Percentiles rank a stretch among this genome's conserved stretches.
Conservation (phyloP, 2,329 filamentous ascomycete genomes). For the Capronia americana region DNA sequence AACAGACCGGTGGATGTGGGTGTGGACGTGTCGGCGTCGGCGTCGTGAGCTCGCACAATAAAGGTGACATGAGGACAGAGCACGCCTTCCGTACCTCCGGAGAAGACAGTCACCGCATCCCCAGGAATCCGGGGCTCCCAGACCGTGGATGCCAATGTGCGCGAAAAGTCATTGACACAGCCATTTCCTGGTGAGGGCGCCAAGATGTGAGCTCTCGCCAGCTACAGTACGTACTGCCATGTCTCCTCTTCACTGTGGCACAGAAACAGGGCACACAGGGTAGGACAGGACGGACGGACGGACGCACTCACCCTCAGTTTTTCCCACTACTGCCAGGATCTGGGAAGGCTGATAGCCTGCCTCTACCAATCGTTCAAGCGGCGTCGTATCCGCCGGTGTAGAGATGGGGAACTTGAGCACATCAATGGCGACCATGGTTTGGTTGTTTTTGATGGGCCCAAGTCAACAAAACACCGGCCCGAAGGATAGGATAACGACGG, state of each 20-base stretch:
- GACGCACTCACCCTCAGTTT: slow-evolving; percentile 43
- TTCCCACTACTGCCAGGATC: slow-evolving; percentile 45
- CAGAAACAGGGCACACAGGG: no score
- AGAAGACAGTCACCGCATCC: slow-evolving; percentile 44
- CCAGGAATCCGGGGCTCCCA: slow-evolving; percentile 44
- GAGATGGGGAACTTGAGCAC: slow-evolving; percentile 44
- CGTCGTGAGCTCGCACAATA: slow-evolving; percentile 36
- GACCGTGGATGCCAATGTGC: slow-evolving; percentile 43
- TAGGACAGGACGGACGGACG: no score
- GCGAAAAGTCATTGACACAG: slow-evolving; percentile 47
- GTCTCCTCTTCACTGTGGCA: neutral
- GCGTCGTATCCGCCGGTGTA: slow-evolving; percentile 43
- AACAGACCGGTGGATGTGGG: slow-evolving; percentile 34
- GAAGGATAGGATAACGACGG: slow-evolving; percentile 3
- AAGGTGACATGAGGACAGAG: slow-evolving; percentile 46
- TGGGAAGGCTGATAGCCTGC: slow-evolving; percentile 42
- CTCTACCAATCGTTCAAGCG: slow-evolving; percentile 40
- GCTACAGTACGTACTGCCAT: no score
- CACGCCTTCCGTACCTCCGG: slow-evolving; percentile 45
- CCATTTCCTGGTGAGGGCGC: slow-evolving; percentile 41
- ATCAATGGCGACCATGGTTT: slow-evolving; percentile 43
- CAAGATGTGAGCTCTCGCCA: no score
- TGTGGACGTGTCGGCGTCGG: no score
- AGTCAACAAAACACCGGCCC: neutral
- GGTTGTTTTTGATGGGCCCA: neutral